Percentiles rank a stretch among this genome's conserved stretches.
These are phyloP conservation scores for Lophiostoma macrostomum DNA, from an alignment of 495 filamentous ascomycete species.

Conservation along the genomic window DNA sequence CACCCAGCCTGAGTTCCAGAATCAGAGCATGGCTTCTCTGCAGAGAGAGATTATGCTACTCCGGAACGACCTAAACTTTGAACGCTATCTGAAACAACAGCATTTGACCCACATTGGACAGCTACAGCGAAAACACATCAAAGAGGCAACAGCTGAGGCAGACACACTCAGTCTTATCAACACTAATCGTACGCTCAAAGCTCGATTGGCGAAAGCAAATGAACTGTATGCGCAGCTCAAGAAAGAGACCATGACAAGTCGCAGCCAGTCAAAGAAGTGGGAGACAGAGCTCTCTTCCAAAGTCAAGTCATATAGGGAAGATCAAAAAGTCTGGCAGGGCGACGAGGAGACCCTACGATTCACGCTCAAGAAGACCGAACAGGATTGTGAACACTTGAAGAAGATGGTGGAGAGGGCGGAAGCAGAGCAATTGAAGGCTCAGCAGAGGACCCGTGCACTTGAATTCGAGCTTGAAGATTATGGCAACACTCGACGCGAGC, in stretches of 20 bases:
- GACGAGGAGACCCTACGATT: conserved; percentile 52
- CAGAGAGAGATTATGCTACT: conserved; percentile 64
- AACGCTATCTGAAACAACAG: conserved; percentile 72
- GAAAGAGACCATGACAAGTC: conserved; percentile 61
- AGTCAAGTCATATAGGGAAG: conserved; percentile 58
- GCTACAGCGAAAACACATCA: conserved; percentile 63
- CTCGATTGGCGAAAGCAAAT: conserved; percentile 65
- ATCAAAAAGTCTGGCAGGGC: conserved; percentile 61
- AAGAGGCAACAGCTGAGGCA: conserved; percentile 66
- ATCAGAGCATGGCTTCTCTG: conserved; percentile 52
- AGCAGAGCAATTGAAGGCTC: conserved; percentile 54
- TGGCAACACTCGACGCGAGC: conserved; percentile 54
- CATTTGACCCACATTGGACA: conserved; percentile 72
- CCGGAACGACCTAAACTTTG: conserved; percentile 72
- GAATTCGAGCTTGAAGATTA: conserved; percentile 59
- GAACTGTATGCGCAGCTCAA: conserved; percentile 58
- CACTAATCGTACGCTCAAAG: conserved; percentile 65
- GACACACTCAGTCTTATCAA: conserved; percentile 74
- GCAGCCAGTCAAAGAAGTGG: conserved; percentile 66
- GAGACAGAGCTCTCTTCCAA: conserved; percentile 62
- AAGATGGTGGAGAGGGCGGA: conserved; percentile 59
- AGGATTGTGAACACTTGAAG: conserved; percentile 56
- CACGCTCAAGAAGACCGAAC: conserved; percentile 51
- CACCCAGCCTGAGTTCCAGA: conserved; percentile 27
- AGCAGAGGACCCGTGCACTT: conserved; percentile 58